Percentiles rank a stretch among this genome's conserved stretches.
Conservation (phyloP, 1,284 basidiomycete species). For the Xerocomus minutiporus region DNA sequence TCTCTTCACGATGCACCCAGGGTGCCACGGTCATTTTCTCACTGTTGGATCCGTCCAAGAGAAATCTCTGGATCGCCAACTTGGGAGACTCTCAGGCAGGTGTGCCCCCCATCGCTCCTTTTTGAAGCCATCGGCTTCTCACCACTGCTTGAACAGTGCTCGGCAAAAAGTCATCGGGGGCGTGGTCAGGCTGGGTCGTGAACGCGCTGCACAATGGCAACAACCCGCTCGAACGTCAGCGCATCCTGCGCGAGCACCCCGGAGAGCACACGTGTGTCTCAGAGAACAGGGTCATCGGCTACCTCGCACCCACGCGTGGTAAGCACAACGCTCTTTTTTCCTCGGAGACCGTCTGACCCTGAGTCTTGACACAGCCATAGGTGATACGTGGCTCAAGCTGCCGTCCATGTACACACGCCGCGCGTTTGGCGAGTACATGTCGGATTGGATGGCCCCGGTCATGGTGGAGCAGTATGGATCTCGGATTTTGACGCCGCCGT, state of each 20-base stretch:
- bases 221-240: conserved; percentile 44
- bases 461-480: conserved; percentile 39
- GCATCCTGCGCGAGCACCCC: conserved; percentile 50
- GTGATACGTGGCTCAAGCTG: conserved; percentile 61
- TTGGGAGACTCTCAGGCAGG: conserved; percentile 64
- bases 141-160: conserved; percentile 39
- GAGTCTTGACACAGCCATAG: conserved; percentile 44
- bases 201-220: conserved; percentile 56
- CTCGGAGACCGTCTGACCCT: conserved; percentile 21
- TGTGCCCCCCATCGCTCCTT: conserved; percentile 23
- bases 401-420: conserved; percentile 52
- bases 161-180: conserved; percentile 38
- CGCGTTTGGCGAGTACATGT: conserved; percentile 45
- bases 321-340: conserved; percentile 8
- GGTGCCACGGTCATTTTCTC: conserved; percentile 60
- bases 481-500: conserved; percentile 55
- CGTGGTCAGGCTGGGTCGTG: conserved; percentile 42
- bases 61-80: conserved; percentile 61
- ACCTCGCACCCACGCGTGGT: conserved; percentile 65
- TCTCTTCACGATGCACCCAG: conserved; percentile 48
- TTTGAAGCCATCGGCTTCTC: conserved; percentile 7
- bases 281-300: conserved; percentile 57
- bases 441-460: conserved; percentile 45
- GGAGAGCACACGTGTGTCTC: conserved; percentile 47
- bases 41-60: conserved; percentile 47